Evolutionary conservation across 1,139 yeast genomes (phyloP).

Genomic region (Zygoascus hellenicus): DNA sequence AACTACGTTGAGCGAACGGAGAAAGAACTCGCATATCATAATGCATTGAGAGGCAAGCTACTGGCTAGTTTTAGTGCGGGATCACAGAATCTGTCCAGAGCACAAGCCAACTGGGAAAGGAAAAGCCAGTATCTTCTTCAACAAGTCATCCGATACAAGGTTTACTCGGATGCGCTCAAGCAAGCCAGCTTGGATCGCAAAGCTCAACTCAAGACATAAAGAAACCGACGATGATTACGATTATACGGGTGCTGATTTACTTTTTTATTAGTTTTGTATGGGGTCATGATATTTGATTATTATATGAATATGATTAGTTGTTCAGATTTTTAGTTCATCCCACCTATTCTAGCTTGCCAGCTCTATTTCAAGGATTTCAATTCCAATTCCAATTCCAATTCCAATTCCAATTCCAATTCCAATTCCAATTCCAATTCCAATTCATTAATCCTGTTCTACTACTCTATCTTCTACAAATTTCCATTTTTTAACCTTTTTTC

Average conservation of each 20-base stretch:
- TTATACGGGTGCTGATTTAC: neutral
- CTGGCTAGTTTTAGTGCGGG: constrained; percentile 25
- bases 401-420: too few species aligned
- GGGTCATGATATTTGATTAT: too few species aligned
- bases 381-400: too few species aligned
- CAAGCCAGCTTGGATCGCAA: constrained; percentile 21
- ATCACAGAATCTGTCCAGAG: constrained; percentile 25
- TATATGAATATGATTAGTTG: neutral
- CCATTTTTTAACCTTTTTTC: too few species aligned
- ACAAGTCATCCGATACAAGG: constrained; percentile 29
- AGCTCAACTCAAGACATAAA: constrained; percentile 8
- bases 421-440: too few species aligned
- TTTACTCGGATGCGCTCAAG: constrained; percentile 27
- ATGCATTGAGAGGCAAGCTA: constrained; percentile 23
- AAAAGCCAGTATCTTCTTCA: constrained; percentile 31
- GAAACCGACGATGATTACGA: neutral
- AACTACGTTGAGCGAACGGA: constrained; percentile 27
- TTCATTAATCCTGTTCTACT: too few species aligned
- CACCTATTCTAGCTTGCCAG: too few species aligned
- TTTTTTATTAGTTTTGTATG: too few species aligned
- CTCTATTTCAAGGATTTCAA: too few species aligned
- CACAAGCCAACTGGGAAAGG: constrained; percentile 32
- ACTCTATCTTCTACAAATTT: too few species aligned
- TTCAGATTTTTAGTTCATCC: too few species aligned
- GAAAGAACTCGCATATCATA: constrained; percentile 29